Evolutionary conservation across 202 grass and related monocot species (phyloP), one percentile per base, ranked within the genome.

Genomic region (Thinopyrum obtusiflorum): DNA sequence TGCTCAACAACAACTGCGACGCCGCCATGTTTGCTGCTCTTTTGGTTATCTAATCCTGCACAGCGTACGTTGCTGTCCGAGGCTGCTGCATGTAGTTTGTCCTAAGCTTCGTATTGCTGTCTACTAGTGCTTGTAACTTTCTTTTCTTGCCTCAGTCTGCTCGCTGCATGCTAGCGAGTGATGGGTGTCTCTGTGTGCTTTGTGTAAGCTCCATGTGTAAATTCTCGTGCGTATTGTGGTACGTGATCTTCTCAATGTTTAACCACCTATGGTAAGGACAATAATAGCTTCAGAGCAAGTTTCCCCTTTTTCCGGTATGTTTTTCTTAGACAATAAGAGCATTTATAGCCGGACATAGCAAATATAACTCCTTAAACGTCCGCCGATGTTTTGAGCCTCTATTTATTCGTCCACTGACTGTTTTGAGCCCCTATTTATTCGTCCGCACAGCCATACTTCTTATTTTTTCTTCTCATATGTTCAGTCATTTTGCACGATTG

Each of bases 31-130:
- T 91, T 78, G 85, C 85, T 88, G 81, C 29, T 87, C 20, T 65
- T 49, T 20, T 90, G 89, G 82, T 91, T 78, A 78, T 85, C 89
- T 85, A 77, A 87, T 77, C 46, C 47, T 32, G 6, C 42, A 11
- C 42, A 40, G 44, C 36, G 24, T 71, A 65, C 13, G 25, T 73
- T 46, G 83, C 40, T 73, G 53, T 79, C 32, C 9, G 53, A 64
- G 36, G 83, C 68, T 68, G 83, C 68, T 68, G 15, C 57, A 5
- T 66, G 82, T 84, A 14, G 62, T 33, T 77, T 37, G 10, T 61
- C 26, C 4, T 44, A 2, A 53, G 11, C 42, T 18, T 66, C 4
- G 6, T 73, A 10, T 31, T 57, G 15, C 5, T 53, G 17, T 5
- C 9, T 39, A 9, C 2, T 46, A n/a, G n/a, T 51, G 11, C 24